phyloP scores from a whole-genome alignment of 2,329 filamentous ascomycete genomes.

The Xylariaceae sp. region DNA sequence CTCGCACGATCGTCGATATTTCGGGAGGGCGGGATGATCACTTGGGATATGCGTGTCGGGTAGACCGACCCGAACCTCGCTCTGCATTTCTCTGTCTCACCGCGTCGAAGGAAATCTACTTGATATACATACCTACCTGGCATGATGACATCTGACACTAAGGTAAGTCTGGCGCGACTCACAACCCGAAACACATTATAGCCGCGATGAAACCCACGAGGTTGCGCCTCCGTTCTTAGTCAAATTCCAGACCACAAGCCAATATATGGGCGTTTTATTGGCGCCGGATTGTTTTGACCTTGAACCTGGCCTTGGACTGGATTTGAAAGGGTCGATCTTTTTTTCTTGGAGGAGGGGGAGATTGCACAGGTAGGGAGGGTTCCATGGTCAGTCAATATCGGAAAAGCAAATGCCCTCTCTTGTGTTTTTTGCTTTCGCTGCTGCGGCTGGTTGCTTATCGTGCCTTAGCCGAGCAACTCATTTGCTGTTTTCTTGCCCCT shows the following conservation, averaged over 20 bases:
- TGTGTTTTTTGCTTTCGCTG: no score
- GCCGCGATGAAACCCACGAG: not conserved
- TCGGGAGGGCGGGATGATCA: not conserved
- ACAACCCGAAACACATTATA: not conserved
- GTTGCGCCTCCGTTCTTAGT: not conserved
- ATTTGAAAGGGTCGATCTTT: not conserved
- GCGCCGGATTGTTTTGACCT: not conserved
- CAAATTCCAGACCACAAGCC: no score
- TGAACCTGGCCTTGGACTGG: not conserved
- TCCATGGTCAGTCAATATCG: not conserved
- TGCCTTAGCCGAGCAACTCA: not conserved
- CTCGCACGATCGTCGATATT: not conserved
- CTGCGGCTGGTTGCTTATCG: not conserved
- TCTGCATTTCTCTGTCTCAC: not conserved
- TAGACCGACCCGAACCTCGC: not conserved
- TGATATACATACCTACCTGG: no score
- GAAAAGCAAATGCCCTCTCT: not conserved
- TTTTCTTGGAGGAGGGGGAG: not conserved
- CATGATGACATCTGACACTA: not conserved
- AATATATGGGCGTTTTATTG: not conserved
- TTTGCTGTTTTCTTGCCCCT: not conserved
- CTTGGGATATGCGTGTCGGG: not conserved
- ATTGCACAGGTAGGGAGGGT: not conserved
- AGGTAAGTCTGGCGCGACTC: not conserved
- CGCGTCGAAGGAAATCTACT: no score